Conservation (phyloP, 192 early-diverging fungal species). For the Coemansia sp. region DNA sequence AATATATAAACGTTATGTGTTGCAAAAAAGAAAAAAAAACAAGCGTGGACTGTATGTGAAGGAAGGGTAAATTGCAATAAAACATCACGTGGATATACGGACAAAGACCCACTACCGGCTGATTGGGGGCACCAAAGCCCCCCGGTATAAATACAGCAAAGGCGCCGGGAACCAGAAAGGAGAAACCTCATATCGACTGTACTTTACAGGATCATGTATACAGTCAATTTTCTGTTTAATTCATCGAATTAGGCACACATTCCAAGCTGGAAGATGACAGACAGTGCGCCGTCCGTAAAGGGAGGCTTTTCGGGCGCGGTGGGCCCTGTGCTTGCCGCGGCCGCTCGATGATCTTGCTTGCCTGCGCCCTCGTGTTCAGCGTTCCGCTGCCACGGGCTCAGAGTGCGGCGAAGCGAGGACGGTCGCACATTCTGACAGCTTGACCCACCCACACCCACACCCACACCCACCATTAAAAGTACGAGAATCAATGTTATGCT, state of each 20-base stretch:
- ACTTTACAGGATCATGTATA: conserved; percentile 54
- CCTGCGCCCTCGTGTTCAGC: conserved; percentile 27
- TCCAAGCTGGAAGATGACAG: conserved; percentile 7
- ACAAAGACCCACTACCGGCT: no score
- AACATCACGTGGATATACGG: no score
- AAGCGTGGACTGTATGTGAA: no score
- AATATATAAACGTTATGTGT: no score
- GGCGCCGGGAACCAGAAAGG: neutral
- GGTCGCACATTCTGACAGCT: conserved; percentile 51
- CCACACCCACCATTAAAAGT: neutral
- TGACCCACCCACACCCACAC: neutral
- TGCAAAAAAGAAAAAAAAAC: no score
- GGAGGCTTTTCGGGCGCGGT: conserved; percentile 16
- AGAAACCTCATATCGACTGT: conserved; percentile 37
- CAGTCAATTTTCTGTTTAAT: conserved; percentile 53
- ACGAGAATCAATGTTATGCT: no score
- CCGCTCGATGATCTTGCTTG: conserved; percentile 49
- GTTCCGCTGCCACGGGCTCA: conserved; percentile 13
- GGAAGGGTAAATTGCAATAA: no score
- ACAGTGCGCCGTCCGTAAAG: conserved; percentile 10
- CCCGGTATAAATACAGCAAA: neutral
- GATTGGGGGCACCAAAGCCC: no score
- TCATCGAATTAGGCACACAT: conserved; percentile 29
- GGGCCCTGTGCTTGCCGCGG: no score
- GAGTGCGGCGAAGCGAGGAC: conserved; percentile 41